phyloP scores from a whole-genome alignment of 176 grass and related monocot genomes.

The Pharus latifolius region DNA sequence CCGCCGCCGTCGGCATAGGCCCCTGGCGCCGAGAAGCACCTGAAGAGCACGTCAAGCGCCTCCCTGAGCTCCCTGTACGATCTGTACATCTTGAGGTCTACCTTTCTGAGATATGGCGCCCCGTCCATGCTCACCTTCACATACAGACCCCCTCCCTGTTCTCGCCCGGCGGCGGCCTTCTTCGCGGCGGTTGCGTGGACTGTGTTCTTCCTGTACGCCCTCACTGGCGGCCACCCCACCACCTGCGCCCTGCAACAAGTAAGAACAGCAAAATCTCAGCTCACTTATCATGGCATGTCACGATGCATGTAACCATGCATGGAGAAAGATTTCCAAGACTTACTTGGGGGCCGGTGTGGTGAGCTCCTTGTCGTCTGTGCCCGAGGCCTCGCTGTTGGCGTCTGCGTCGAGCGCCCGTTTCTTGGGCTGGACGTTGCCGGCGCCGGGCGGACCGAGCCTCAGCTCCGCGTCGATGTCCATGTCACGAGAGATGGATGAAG shows the following conservation, averaged over 20 bases:
- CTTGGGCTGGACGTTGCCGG: neutral
- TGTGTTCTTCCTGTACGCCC: constrained; percentile 48
- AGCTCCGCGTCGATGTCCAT: constrained; percentile 65
- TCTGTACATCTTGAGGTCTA: constrained; percentile 45
- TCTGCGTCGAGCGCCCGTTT: neutral
- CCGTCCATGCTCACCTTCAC: constrained; percentile 82
- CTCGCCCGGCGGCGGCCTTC: neutral
- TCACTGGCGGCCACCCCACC: constrained; percentile 64
- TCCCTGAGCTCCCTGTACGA: constrained; percentile 45
- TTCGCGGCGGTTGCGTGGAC: constrained; percentile 5
- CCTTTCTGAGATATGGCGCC: constrained; percentile 58
- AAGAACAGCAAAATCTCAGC: neutral
- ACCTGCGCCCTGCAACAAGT: constrained; percentile 33
- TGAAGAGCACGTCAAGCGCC: constrained; percentile 44
- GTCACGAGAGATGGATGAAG: neutral
- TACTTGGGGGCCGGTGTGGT: constrained; percentile 48
- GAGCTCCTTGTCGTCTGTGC: neutral
- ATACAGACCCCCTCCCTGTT: neutral
- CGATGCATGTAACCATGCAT: neutral
- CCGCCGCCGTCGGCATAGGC: neutral
- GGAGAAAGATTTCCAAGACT: neutral
- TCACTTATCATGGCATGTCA: neutral
- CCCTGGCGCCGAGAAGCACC: constrained; percentile 34
- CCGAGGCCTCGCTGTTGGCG: constrained; percentile 20
- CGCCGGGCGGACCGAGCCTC: constrained; percentile 41